These are phyloP conservation scores for Acer negundo DNA, from an alignment of 345 rosid species.

Conservation along the genomic window DNA sequence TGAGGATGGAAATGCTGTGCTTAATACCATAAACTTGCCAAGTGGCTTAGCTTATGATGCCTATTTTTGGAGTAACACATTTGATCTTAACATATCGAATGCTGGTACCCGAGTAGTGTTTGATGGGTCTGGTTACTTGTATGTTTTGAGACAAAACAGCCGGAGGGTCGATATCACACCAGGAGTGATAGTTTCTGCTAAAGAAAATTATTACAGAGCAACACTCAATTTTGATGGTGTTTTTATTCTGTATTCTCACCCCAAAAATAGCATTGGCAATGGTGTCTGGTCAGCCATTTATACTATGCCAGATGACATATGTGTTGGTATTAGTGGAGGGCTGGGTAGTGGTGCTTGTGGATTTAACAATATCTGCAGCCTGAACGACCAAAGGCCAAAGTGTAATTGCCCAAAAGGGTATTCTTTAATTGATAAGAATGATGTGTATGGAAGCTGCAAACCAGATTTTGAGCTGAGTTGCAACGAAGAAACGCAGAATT, in stretches of 20 bases:
- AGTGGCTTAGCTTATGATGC: slow-evolving; percentile 19
- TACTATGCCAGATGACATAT: slow-evolving; percentile 29
- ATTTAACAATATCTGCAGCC: slow-evolving; percentile 32
- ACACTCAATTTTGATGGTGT: slow-evolving; percentile 45
- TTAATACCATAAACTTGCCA: slow-evolving; percentile 27
- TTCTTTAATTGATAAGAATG: slow-evolving; percentile 13
- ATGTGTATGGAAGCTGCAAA: slow-evolving; percentile 27
- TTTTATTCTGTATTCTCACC: slow-evolving; percentile 23
- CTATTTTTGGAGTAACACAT: slow-evolving; percentile 23
- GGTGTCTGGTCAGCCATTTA: slow-evolving; percentile 21
- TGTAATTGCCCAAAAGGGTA: slow-evolving; percentile 36
- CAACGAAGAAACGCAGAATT: slow-evolving; percentile 8
- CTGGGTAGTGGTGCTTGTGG: slow-evolving; percentile 40
- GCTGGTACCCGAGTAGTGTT: slow-evolving; percentile 32
- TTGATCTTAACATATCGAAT: slow-evolving; percentile 8
- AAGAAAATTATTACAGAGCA: slow-evolving; percentile 26
- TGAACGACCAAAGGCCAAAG: slow-evolving; percentile 2
- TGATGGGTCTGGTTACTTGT: slow-evolving; percentile 29
- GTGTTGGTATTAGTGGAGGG: not conserved
- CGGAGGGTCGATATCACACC: slow-evolving; percentile 4
- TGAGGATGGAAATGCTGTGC: slow-evolving; percentile 32
- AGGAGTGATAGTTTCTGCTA: not conserved
- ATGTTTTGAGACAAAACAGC: slow-evolving; percentile 22
- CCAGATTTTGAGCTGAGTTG: slow-evolving; percentile 26
- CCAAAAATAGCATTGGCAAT: slow-evolving; percentile 20